Evolutionary conservation across 1,284 basidiomycete species (phyloP), one percentile per base, ranked within the genome.

Genomic region (Cutaneotrichosporon cyanovorans): DNA sequence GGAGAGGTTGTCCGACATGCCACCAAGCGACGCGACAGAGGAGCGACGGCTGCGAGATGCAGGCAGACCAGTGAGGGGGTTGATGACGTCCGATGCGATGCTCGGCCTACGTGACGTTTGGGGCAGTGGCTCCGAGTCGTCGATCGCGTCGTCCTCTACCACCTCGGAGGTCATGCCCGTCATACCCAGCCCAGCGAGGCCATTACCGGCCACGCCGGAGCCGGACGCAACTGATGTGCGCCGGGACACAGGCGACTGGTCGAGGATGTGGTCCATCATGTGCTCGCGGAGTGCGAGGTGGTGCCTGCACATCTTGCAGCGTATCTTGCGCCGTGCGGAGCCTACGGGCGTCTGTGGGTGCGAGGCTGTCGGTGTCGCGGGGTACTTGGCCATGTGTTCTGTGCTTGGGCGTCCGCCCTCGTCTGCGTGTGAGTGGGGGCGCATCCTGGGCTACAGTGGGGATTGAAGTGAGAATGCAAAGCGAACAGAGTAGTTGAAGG

Each of bases 231-330:
- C 67, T 5, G 68, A 66, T 18, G 66, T 53, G 6, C 69, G 65
- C 20, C 68, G 60, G 11, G 65, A 61, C 5, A 57, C 23, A 12
- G 65, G 66, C 1, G 60, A 55, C 57, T 69, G 68, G 45, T 69
- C 68, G 39, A 69, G 61, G 33, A 87, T 87, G 62, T 92, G 89
- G 63, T 89, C 85, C 49, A 91, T 78, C 84, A 93, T 89, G 66
- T 92, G 86, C 62, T 92, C 89, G 20, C 87, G 78, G 0, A 85
- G 80, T 0, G 90, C 90, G 12, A 93, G 77, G 60, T 90, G 87
- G 47, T 84, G 82, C 51, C 87, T 77, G 75, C 90, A 93, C 82
- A 86, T 89, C 68, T 86, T 91, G 73, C 90, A 95, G 53, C 90
- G 76, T 55, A 95, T 87, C 43, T 73, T 70, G 22, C 71, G 62